Conservation (phyloP, 805 yeast species). For the Ogataea nakhonphanomensis region DNA sequence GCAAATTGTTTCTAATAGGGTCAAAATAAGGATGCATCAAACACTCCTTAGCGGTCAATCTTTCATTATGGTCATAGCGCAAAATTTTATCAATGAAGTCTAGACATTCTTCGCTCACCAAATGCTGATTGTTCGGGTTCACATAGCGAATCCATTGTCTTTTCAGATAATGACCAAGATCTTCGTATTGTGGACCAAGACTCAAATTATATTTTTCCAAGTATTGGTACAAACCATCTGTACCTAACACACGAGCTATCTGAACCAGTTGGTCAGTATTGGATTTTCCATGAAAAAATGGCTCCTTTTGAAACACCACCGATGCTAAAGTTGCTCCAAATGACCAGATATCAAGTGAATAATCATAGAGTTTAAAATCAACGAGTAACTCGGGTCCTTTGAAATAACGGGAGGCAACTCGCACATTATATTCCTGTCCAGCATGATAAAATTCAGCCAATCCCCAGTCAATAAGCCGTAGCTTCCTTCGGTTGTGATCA, state of each 20-base stretch:
- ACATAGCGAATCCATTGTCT: constrained; percentile 86
- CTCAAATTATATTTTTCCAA: constrained; percentile 66
- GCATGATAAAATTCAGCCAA: constrained; percentile 91
- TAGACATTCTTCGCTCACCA: constrained; percentile 67
- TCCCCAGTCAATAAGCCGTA: constrained; percentile 93
- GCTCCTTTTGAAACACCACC: constrained; percentile 84
- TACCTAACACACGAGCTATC: constrained; percentile 83
- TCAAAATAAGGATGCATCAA: constrained; percentile 60
- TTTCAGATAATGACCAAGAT: constrained; percentile 69
- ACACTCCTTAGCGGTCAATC: constrained; percentile 87
- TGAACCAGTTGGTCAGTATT: constrained; percentile 90
- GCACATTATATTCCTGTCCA: constrained; percentile 83
- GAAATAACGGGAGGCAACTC: constrained; percentile 90
- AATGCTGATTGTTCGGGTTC: constrained; percentile 62
- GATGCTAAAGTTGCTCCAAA: constrained; percentile 92
- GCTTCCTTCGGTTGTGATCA: constrained; percentile 66
- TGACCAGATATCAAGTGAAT: constrained; percentile 90
- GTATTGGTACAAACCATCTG: constrained; percentile 71
- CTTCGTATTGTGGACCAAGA: constrained; percentile 73
- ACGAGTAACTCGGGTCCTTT: constrained; percentile 91
- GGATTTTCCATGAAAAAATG: constrained; percentile 87
- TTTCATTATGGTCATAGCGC: constrained; percentile 82
- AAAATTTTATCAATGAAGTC: constrained; percentile 79
- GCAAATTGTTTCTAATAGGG: constrained; percentile 22
- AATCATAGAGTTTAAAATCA: constrained; percentile 84